Base-by-base conservation (phyloP, 2,329 filamentous ascomycete species). In the Lizonia empirigonia region DNA sequence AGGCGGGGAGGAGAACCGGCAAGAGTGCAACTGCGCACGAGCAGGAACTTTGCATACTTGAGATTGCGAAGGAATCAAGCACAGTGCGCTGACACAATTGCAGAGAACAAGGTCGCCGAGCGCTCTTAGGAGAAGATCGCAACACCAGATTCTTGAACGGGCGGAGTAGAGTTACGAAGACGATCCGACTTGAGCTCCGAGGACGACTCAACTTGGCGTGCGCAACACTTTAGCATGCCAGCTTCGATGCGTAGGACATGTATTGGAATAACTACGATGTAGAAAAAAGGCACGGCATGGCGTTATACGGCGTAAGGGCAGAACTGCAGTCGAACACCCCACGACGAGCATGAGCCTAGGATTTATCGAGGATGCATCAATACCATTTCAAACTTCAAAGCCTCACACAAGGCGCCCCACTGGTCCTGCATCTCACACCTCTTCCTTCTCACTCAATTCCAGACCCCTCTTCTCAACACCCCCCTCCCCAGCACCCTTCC, bases 61-160 rank as follows among this genome's bases (percentile, higher is more conserved):
- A 10, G 3, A 7, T 20, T 15, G 32, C 18, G 9, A 7, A n/a
- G 7, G 18, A 19, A 9, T 16, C 9, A 15, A n/a, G 16, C 15
- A 23, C 32, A 37, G 10, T 15, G 30, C 30, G 37, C 49, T 52
- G 2, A 52, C 44, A 20, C n/a, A 10, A 0, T n/a, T 2, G 18
- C 49, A 66, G 63, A 65, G 56, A 65, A 66, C 56, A 66, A 65
- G 58, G 56, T 65, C 37, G 63, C 63, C 15, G 62, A 65, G 55
- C 55, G 56, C 38, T 38, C 46, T 19, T 60, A 52, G 6, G 33
- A 39, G 6, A 37, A 39, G 9, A 12, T 12, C 22, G 34, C 12
- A 12, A 18, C 35, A 12, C 35, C 15, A 6, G 16, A 16, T n/a
- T 13, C 20, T n/a, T 13, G n/a, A 38, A 36, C 15, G 19, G 5